These are phyloP conservation scores for Nannochloris sp. DNA, from an alignment of 139 green algal genomes.

Conservation along the genomic window DNA sequence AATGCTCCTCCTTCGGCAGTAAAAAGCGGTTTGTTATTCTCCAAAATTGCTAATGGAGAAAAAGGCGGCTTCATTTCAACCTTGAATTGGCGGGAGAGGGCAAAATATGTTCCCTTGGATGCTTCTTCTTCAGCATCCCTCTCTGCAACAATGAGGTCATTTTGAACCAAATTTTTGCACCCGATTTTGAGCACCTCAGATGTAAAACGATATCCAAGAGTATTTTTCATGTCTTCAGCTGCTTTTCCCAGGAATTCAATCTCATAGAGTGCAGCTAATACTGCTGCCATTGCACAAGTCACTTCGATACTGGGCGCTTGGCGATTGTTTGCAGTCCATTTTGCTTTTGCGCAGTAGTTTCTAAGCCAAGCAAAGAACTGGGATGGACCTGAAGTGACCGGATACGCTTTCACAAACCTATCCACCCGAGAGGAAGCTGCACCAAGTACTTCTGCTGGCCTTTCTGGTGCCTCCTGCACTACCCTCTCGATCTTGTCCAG, in stretches of 20 bases:
- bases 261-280: not conserved
- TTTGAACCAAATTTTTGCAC: not conserved
- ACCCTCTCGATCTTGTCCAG: not conserved
- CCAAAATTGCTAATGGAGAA: not conserved
- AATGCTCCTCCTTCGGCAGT: slow-evolving; percentile 5
- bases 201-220: not conserved
- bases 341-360: too few species aligned
- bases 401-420: too few species aligned
- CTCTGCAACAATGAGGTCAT: not conserved
- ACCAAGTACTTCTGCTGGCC: not conserved
- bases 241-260: not conserved
- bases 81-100: not conserved
- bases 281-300: too few species aligned
- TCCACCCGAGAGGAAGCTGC: not conserved
- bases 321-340: too few species aligned
- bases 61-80: slow-evolving; percentile 3
- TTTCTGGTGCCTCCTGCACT: not conserved
- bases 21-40: not conserved
- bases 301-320: too few species aligned
- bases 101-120: not conserved
- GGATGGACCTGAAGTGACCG: too few species aligned
- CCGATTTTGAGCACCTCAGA: not conserved
- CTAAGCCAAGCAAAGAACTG: too few species aligned
- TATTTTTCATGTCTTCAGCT: not conserved
- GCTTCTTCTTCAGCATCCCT: not conserved